Conservation (phyloP, 164 flowering plant species). For the Echeveria elegans region DNA sequence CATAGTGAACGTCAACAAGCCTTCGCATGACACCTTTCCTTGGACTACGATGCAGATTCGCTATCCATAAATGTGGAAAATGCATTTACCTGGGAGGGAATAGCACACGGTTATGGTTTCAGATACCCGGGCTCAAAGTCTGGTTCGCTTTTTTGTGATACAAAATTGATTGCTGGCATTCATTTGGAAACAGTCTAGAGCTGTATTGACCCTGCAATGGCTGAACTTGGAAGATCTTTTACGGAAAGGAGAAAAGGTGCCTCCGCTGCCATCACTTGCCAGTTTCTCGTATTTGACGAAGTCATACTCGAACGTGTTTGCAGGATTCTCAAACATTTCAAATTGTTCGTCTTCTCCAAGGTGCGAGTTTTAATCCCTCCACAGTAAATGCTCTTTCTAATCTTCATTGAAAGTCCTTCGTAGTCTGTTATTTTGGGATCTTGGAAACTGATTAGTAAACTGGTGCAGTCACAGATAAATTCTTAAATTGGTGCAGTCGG, state of each 20-base stretch:
- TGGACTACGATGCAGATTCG: constrained; percentile 54
- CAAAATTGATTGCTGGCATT: constrained; percentile 69
- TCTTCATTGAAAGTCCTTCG: too few species aligned
- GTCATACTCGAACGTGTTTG: constrained; percentile 41
- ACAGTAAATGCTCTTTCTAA: neutral
- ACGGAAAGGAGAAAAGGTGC: constrained; percentile 72
- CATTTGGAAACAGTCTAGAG: constrained; percentile 74
- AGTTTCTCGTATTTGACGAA: constrained; percentile 85
- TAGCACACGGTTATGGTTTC: constrained; percentile 91
- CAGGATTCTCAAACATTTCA: neutral
- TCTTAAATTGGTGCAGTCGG: too few species aligned
- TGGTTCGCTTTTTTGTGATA: constrained; percentile 68
- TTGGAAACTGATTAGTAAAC: too few species aligned
- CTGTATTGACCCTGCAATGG: constrained; percentile 76
- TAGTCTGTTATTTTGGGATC: too few species aligned
- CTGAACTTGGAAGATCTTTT: constrained; percentile 62
- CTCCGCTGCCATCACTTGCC: constrained; percentile 64
- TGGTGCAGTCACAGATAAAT: too few species aligned
- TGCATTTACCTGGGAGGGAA: constrained; percentile 80
- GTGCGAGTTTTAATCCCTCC: neutral
- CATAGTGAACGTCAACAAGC: constrained; percentile 54
- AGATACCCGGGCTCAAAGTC: constrained; percentile 96
- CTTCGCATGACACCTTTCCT: constrained; percentile 67
- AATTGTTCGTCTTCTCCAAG: neutral
- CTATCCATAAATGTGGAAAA: constrained; percentile 32